Base-by-base conservation (phyloP, 345 rosid genomes). In the Eucalyptus pauciflora region DNA sequence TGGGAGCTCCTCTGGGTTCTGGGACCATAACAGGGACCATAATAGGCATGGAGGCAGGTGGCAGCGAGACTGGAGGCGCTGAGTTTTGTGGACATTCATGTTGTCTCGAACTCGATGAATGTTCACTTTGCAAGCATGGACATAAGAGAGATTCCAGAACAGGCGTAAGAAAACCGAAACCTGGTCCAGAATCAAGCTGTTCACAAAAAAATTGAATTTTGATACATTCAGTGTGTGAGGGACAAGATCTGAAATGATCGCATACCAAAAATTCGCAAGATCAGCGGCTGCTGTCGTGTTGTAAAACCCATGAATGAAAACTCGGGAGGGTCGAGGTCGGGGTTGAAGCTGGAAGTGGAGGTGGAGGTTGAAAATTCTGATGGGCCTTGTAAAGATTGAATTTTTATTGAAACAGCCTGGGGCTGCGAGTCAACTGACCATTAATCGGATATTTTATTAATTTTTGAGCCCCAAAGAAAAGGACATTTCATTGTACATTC, bases 31-130 rank as follows among this genome's bases (percentile, higher is more conserved):
- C 83, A 76, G 83, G 48, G 83, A 76, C 83, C 22, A 89, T 86
- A 91, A 90, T 8, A 88, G 92, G 87, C 89, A 93, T 49, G 92
- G 89, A 52, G 93, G 93, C 90, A 92, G 94, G 90, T 93, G 95
- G 91, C 92, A 96, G 96, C 94, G 92, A 89, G 95, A 93, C 29
- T 56, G 92, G 90, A 90, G 92, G 86, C 64, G 67, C 83, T 87
- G 86, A 85, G 25, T n/a, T 86, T 10, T 17, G 64, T 41, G 83
- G 48, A 76, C 48, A 10, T 76, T 41, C 83, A 76, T 41, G 83
- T 10, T 76, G 48, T 76, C 46, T 20, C 48, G 83, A 17, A 69
- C 45, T 16, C 43, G 80, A 33, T 31, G 80, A 69, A 69, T 69
- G 80, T 69, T 69, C 80, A 69, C 25, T 16, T 69, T 69, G 80